phyloP scores from a whole-genome alignment of 768 basidiomycete genomes.

The Tulasnella sp. region DNA sequence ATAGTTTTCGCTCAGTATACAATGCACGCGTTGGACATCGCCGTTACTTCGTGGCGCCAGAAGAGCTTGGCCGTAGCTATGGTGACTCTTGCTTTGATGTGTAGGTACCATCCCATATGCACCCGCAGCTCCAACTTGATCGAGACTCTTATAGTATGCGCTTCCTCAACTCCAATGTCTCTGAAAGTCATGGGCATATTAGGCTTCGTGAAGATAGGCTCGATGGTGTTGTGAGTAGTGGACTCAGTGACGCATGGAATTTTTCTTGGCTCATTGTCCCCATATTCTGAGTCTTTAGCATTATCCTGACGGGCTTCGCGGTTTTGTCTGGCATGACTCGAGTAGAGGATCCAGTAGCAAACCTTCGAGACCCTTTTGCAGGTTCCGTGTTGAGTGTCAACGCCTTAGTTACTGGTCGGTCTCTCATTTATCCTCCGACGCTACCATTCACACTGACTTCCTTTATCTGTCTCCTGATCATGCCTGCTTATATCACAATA shows the following conservation, averaged over 20 bases:
- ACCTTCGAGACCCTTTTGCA: conserved; percentile 26
- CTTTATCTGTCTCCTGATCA: too few species aligned
- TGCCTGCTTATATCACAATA: conserved; percentile 17
- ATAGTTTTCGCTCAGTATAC: background rate
- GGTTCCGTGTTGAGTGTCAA: conserved; percentile 24
- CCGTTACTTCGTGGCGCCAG: background rate
- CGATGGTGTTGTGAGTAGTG: background rate
- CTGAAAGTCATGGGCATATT: background rate
- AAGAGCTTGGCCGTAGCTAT: background rate
- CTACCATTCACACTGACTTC: too few species aligned
- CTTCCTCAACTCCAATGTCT: background rate
- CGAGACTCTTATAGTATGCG: background rate
- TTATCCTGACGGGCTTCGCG: conserved; percentile 17
- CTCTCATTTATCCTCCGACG: too few species aligned
- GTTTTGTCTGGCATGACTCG: conserved; percentile 22
- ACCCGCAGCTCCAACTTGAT: background rate
- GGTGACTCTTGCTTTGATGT: background rate
- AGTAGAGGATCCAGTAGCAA: conserved; percentile 24
- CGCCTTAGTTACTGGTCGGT: conserved; percentile 15
- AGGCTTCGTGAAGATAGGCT: background rate
- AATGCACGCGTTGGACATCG: conserved; percentile 3
- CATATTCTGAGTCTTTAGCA: too few species aligned
- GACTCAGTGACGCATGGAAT: background rate
- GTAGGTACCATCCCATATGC: background rate
- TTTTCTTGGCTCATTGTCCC: background rate